Evolutionary conservation across 2,329 filamentous ascomycete species (phyloP), one percentile per base, ranked within the genome.

Genomic region (Triangularia setosa): DNA sequence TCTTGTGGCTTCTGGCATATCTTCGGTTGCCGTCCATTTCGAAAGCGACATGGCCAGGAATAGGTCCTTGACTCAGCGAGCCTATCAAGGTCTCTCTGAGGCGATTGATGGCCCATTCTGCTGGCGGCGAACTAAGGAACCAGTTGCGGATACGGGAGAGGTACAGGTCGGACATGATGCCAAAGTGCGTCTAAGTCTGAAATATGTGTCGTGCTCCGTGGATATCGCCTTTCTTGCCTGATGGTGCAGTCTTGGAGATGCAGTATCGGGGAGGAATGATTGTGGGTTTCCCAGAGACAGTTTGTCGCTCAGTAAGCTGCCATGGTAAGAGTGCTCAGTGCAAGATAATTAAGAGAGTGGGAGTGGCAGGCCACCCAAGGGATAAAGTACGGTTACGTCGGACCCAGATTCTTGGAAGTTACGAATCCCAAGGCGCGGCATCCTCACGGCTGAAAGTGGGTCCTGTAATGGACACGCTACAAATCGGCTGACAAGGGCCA

Each of bases 11-110:
- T 67, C 91, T 86, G 14, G 95, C 95, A 80, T 96, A 99, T 55
- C 95, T 90, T 72, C 95, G 83, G 79, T 99, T 99, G 63, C 95
- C 95, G 76, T 99, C 95, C 95, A 99, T 99, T 71, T 97, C 94
- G 74, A 99, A 99, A n/a, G 95, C 95, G 66, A 99, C 87, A 86
- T 99, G 95, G 73, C 92, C 89, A 9, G 95, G 95, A 62, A 99
- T 90, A 1, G 93, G 92, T 0, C 95, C 95, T 78, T 97, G 94
- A 73, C 89, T 89, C 61, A 98, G 80, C 58, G 93, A 90, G 62
- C 92, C 92, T 71, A 99, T 95, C 67, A 98, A 83, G 59, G 97
- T 81, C 75, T 96, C 91, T 68, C 92, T 88, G 21, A 96, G 79
- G 72, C 89, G 87, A 65, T 86, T 87, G 65, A 96, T 82, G n/a